Conservation (phyloP, 257 asterid genomes). For the Agastache rugosa region DNA sequence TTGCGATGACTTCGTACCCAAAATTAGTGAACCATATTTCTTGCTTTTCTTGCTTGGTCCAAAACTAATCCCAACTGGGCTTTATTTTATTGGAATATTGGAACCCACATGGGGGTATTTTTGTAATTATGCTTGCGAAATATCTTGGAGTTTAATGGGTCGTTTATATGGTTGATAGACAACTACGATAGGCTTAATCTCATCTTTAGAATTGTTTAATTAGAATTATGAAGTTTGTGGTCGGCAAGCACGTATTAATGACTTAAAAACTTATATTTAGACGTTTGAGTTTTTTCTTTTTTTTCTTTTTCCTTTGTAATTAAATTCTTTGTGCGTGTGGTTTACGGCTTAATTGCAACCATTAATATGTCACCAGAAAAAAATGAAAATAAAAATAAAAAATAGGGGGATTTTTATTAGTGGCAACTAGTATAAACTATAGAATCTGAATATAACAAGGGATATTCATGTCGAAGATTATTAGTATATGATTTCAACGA, state of each 20-base stretch:
- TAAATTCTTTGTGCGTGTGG: background rate
- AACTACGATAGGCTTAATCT: background rate
- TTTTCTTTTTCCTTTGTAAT: too few species aligned
- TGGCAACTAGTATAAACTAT: background rate
- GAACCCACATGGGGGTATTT: background rate
- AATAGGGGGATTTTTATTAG: background rate
- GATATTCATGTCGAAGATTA: background rate
- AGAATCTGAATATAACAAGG: background rate
- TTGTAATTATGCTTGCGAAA: background rate
- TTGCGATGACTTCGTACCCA: conserved; percentile 19
- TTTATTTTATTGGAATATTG: conserved; percentile 10
- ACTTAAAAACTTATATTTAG: background rate
- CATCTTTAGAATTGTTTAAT: background rate
- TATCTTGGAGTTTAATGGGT: conserved; percentile 14
- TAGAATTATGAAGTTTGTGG: conserved; percentile 7
- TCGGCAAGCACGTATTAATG: background rate
- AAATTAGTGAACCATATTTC: conserved; percentile 45
- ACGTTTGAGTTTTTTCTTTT: background rate
- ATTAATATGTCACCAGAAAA: background rate
- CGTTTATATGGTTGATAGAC: conserved; percentile 1
- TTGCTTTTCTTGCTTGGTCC: conserved; percentile 34
- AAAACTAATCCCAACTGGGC: conserved; percentile 1
- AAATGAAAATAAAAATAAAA: background rate
- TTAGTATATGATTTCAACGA: background rate
- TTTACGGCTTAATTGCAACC: conserved; percentile 23